Evolutionary conservation across 129 eudicot species (phyloP).

Genomic region (Oenanthe sinensis): DNA sequence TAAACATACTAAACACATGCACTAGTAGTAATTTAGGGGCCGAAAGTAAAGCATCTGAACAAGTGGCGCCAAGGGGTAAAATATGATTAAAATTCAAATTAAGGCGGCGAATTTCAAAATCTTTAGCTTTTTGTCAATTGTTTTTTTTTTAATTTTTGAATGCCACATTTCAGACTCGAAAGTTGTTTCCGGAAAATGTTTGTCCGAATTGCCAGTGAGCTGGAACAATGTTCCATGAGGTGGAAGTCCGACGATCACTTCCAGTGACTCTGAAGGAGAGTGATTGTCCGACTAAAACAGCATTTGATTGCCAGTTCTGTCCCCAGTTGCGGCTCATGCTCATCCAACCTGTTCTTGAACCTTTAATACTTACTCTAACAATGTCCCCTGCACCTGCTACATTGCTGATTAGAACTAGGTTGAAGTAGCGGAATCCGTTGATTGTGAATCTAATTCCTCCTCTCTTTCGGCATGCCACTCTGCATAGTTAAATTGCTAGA

Average conservation of each 20-base stretch:
- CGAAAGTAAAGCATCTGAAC: neutral
- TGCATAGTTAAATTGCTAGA: constrained; percentile 13
- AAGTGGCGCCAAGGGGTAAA: constrained; percentile 15
- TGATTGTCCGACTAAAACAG: constrained; percentile 57
- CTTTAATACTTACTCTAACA: constrained; percentile 50
- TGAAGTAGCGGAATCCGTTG: constrained; percentile 85
- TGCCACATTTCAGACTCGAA: constrained; percentile 35
- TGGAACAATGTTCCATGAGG: constrained; percentile 69
- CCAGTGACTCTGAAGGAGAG: constrained; percentile 58
- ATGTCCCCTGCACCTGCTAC: constrained; percentile 88
- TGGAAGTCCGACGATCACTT: constrained; percentile 59
- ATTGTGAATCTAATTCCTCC: constrained; percentile 81
- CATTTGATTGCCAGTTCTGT: constrained; percentile 73
- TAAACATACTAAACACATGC: neutral
- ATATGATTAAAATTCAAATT: neutral
- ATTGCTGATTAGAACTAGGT: constrained; percentile 64
- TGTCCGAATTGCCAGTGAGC: constrained; percentile 86
- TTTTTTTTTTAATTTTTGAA: neutral
- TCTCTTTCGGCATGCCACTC: constrained; percentile 77
- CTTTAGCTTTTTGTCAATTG: neutral
- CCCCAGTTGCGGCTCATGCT: constrained; percentile 89
- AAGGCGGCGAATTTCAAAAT: neutral
- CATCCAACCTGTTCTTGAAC: constrained; percentile 61
- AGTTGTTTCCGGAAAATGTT: constrained; percentile 68
- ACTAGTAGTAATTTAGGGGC: neutral